Conservation (phyloP, 495 filamentous ascomycete species). For the Elasticomyces elasticus region DNA sequence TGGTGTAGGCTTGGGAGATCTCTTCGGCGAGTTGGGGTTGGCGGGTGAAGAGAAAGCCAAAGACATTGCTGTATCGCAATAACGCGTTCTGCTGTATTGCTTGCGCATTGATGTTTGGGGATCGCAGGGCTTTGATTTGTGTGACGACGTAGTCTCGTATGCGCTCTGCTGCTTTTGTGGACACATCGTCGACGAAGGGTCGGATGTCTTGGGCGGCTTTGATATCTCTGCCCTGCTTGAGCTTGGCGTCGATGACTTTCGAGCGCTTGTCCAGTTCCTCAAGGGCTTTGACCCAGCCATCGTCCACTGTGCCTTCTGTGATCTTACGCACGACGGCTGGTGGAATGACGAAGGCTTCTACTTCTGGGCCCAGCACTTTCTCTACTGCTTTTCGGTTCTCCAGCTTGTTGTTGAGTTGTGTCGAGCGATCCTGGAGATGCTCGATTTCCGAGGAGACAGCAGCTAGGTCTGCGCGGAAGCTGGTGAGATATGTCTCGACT, state of each 20-base stretch:
- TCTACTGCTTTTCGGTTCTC: conserved; percentile 86
- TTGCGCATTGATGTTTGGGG: conserved; percentile 92
- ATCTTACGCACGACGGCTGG: conserved; percentile 74
- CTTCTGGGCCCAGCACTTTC: conserved; percentile 74
- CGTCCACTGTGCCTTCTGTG: conserved; percentile 79
- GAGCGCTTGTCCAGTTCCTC: conserved; percentile 75
- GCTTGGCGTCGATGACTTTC: conserved; percentile 56
- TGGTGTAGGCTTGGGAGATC: conserved; percentile 88
- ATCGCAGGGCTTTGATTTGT: conserved; percentile 84
- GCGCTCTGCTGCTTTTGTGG: conserved; percentile 81
- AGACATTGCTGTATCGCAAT: conserved; percentile 77
- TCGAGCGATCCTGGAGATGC: conserved; percentile 75
- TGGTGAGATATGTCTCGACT: conserved; percentile 81
- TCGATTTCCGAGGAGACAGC: conserved; percentile 92
- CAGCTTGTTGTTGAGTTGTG: conserved; percentile 71
- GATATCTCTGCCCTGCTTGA: conserved; percentile 48
- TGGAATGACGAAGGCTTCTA: conserved; percentile 84
- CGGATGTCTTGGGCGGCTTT: conserved; percentile 75
- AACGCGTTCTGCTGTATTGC: conserved; percentile 88
- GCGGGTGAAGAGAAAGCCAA: conserved; percentile 67
- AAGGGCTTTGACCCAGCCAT: conserved; percentile 75
- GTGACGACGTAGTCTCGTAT: conserved; percentile 89
- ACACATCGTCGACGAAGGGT: conserved; percentile 72
- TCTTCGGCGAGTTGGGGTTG: conserved; percentile 72
- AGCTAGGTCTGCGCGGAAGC: conserved; percentile 85